phyloP scores from a whole-genome alignment of 2,329 filamentous ascomycete genomes.

The Pseudogymnoascus sp. region DNA sequence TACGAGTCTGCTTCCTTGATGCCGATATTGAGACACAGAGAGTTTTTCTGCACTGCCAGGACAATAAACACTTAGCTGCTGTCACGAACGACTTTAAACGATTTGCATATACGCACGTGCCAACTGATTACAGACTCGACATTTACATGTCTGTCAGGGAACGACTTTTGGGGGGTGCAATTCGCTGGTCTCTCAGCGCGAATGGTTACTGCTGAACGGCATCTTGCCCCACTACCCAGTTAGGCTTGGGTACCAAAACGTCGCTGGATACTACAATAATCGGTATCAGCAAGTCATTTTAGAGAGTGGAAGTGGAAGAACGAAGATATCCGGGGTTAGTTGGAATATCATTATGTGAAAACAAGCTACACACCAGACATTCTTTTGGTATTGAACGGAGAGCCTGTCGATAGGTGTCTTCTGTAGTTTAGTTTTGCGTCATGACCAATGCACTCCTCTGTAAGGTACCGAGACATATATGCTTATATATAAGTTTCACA shows the following conservation, averaged over 20 bases:
- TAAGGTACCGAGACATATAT: no score
- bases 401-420: not conserved
- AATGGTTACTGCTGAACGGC: not conserved
- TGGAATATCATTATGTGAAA: not conserved
- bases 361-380: not conserved
- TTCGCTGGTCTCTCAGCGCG: not conserved
- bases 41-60: not conserved
- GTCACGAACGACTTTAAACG: not conserved
- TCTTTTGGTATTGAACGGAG: not conserved
- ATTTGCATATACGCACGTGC: not conserved
- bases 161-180: not conserved
- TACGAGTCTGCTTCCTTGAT: not conserved
- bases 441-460: no score
- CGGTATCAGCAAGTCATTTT: not conserved
- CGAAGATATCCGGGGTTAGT: not conserved
- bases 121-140: not conserved
- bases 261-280: not conserved
- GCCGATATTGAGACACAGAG: not conserved
- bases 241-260: not conserved
- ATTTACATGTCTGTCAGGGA: not conserved
- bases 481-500: no score
- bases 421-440: not conserved
- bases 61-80: not conserved
- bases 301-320: not conserved
- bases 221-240: not conserved